A percentile compares a stretch with the other conserved stretches of the same genome.
phyloP scores from a whole-genome alignment of 768 basidiomycete species.

The Tremella mesenterica region DNA sequence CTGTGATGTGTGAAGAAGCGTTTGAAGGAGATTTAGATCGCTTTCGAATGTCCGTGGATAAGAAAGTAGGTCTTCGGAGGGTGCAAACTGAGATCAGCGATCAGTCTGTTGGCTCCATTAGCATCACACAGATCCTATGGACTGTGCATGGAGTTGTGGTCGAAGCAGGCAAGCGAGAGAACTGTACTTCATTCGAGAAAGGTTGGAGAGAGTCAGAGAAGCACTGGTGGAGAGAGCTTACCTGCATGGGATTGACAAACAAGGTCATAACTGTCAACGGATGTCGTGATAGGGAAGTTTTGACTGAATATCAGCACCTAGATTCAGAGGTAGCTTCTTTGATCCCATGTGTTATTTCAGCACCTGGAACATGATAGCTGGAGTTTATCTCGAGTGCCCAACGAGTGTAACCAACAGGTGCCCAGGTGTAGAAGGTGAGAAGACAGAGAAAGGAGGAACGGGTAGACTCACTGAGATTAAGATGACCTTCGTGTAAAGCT shows the following conservation, averaged over 20 bases:
- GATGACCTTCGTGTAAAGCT: conserved; percentile 85
- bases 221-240: conserved; percentile 10
- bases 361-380: not conserved
- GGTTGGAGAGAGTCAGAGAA: too few species aligned
- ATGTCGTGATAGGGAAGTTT: conserved; percentile 64
- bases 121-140: not conserved
- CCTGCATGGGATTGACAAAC: conserved; percentile 93
- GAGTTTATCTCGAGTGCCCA: not conserved
- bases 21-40: conserved; percentile 59
- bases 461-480: conserved; percentile 64
- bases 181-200: too few species aligned
- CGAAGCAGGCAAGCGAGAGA: too few species aligned
- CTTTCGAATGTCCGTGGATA: conserved; percentile 78
- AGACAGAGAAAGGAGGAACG: too few species aligned
- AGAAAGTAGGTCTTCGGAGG: conserved; percentile 79
- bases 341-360: not conserved
- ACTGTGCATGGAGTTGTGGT: not conserved
- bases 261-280: conserved; percentile 85
- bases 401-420: not conserved
- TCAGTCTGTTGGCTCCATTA: not conserved
- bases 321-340: not conserved
- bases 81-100: conserved; percentile 57
- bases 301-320: conserved; percentile 54
- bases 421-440: not conserved
- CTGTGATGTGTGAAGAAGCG: conserved; percentile 11